phyloP scores from a whole-genome alignment of 805 yeast genomes.

The Torulaspora gathmanii region DNA sequence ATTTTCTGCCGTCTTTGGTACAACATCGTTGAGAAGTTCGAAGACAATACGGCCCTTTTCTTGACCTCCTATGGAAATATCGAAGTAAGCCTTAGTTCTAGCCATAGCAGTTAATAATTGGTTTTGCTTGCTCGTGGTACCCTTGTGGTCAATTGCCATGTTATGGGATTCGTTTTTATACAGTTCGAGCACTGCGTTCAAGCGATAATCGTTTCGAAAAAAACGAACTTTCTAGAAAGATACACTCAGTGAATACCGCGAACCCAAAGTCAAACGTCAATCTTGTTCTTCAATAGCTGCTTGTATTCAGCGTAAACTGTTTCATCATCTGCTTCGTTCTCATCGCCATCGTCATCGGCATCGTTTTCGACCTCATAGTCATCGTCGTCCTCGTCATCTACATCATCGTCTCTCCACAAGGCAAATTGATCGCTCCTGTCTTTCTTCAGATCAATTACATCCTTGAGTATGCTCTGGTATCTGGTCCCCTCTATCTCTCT shows the following conservation, averaged over 20 bases:
- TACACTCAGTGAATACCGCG: background rate
- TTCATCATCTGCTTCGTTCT: background rate
- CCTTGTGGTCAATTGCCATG: background rate
- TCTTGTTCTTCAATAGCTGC: background rate
- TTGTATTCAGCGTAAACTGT: constrained; percentile 1
- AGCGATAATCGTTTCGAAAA: background rate
- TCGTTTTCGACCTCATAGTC: constrained; percentile 11
- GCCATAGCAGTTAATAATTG: constrained; percentile 10
- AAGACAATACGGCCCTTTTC: constrained; percentile 73
- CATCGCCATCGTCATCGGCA: constrained; percentile 5
- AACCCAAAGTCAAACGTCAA: background rate
- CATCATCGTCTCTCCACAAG: constrained; percentile 18
- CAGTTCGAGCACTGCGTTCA: constrained; percentile 1
- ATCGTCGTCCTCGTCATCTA: constrained; percentile 8
- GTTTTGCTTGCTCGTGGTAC: background rate
- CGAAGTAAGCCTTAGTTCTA: constrained; percentile 64
- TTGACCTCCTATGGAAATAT: constrained; percentile 66
- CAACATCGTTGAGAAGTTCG: constrained; percentile 66
- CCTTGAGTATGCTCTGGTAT: constrained; percentile 26
- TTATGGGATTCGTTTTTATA: background rate
- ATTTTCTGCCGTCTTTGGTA: constrained; percentile 86
- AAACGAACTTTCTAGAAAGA: background rate
- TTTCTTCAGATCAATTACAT: constrained; percentile 17
- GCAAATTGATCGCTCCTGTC: constrained; percentile 9
- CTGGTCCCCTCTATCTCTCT: constrained; percentile 13